Percentiles rank a stretch among this genome's conserved stretches.
phyloP scores from a whole-genome alignment of 192 early-diverging fungal genomes.

The Coemansia sp. region DNA sequence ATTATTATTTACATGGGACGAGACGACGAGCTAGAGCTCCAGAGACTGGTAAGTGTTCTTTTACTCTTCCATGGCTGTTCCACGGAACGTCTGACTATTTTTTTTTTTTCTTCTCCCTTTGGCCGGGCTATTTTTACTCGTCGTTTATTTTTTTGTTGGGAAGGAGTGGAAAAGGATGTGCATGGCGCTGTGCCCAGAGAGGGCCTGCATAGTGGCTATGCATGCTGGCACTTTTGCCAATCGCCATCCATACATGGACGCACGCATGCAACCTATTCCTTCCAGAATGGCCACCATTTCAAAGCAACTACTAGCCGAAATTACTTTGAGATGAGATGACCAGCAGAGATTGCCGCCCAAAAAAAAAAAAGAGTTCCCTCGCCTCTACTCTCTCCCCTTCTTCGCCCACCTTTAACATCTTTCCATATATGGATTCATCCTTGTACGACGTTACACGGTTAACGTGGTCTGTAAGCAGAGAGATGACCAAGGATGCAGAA shows the following conservation, averaged over 20 bases:
- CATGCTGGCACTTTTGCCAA: conserved; percentile 8
- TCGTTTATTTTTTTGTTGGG: not conserved
- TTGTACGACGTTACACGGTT: conserved; percentile 1
- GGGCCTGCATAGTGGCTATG: conserved; percentile 5
- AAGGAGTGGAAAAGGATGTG: not conserved
- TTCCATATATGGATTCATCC: not conserved
- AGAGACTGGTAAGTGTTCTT: conserved; percentile 1
- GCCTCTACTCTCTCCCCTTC: not conserved
- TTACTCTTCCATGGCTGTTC: not conserved
- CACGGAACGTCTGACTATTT: not conserved
- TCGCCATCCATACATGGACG: conserved; percentile 8
- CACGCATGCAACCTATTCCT: conserved; percentile 8
- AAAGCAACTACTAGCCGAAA: not conserved
- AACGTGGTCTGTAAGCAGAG: not conserved
- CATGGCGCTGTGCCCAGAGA: not conserved
- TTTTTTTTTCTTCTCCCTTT: not conserved
- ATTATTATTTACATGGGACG: not conserved
- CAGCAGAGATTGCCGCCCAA: not conserved
- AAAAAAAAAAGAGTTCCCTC: not conserved
- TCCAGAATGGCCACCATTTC: not conserved
- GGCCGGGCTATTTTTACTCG: not conserved
- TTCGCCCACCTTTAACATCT: not conserved
- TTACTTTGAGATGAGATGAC: not conserved
- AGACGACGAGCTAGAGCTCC: not conserved
- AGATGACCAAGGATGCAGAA: not conserved